A percentile compares a stretch with the other conserved stretches of the same genome.
Conservation (phyloP, 2,329 filamentous ascomycete genomes). For the Zarea fungicola region DNA sequence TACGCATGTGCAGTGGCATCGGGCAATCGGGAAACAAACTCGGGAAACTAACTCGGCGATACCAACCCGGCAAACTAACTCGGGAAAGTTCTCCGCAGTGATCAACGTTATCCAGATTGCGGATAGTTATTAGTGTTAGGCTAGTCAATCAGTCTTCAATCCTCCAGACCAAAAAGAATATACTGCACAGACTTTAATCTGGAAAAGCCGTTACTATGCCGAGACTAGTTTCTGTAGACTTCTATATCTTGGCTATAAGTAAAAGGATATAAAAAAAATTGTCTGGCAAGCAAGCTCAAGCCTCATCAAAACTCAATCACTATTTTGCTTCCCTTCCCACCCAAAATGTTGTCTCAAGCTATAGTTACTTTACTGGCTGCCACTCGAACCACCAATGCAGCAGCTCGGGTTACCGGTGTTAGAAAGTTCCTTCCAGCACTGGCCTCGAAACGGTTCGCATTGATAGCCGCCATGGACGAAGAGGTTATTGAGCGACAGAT, state of each 20-base stretch:
- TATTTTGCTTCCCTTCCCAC: background rate
- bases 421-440: background rate
- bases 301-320: background rate
- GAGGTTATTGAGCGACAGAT: background rate
- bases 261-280: no score
- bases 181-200: no score
- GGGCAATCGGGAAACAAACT: background rate
- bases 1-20: background rate
- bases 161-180: no score
- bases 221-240: no score
- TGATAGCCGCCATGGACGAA: background rate
- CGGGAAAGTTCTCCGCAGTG: background rate
- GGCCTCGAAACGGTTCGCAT: background rate
- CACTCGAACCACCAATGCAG: background rate
- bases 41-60: no score
- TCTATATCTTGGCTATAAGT: no score
- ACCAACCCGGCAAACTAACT: background rate
- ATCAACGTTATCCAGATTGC: no score
- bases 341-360: background rate
- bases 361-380: background rate
- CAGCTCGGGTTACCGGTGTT: background rate
- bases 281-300: background rate
- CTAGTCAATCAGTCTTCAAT: no score
- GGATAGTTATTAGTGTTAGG: no score
- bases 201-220: no score